Evolutionary conservation across 1,284 basidiomycete genomes (phyloP).

Genomic region (Ustilago shanxiensis): DNA sequence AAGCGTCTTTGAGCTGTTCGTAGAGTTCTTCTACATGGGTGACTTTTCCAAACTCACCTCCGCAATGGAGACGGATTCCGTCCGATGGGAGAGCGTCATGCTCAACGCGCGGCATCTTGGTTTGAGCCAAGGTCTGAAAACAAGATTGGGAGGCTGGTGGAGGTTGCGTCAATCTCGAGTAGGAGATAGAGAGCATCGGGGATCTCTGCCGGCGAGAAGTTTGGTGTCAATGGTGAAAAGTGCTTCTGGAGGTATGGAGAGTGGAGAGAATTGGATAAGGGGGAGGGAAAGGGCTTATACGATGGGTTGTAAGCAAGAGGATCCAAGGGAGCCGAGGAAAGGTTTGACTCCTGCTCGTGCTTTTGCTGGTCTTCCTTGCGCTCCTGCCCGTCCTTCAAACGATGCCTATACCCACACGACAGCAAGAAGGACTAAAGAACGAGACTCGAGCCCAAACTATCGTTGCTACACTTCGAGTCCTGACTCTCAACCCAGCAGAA

Average conservation of each 20-base stretch:
- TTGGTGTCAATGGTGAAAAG: not conserved
- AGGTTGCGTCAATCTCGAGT: not conserved
- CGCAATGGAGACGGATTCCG: constrained; percentile 18
- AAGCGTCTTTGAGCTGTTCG: constrained; percentile 11
- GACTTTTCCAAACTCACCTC: constrained; percentile 15
- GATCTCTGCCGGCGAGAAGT: not conserved
- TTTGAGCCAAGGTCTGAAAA: constrained; percentile 7
- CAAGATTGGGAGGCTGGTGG: constrained; percentile 29
- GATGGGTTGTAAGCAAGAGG: not conserved
- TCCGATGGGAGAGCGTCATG: constrained; percentile 30
- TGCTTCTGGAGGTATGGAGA: not conserved
- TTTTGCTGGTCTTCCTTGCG: not conserved
- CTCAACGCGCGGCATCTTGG: constrained; percentile 22
- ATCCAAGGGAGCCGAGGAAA: not conserved
- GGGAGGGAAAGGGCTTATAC: constrained; percentile 7
- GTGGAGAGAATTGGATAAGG: not conserved
- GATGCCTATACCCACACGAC: not conserved
- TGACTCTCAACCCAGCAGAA: not conserved
- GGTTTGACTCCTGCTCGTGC: constrained; percentile 10
- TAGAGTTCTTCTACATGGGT: constrained; percentile 34
- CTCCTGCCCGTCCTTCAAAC: not conserved
- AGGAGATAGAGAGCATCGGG: not conserved
- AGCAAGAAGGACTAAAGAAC: not conserved
- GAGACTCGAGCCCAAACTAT: not conserved
- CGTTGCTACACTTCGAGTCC: not conserved